Percentiles rank a stretch among this genome's conserved stretches.
Conservation (phyloP, 495 filamentous ascomycete genomes). For the Parmelia sp. region DNA sequence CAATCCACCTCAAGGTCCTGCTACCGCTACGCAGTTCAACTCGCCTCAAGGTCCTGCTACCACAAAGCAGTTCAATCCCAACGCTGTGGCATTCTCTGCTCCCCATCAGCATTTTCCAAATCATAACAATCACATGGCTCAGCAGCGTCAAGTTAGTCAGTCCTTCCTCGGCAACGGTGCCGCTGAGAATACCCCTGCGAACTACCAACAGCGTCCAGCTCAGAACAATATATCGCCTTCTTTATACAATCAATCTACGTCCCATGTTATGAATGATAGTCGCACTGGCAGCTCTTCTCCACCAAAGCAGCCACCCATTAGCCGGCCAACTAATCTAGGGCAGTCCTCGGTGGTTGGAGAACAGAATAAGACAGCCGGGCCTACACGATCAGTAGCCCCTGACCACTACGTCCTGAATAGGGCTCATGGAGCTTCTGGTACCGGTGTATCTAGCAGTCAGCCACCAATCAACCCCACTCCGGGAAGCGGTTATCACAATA, state of each 20-base stretch:
- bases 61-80: slow-evolving; percentile 4
- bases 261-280: neutral
- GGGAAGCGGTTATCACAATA: neutral
- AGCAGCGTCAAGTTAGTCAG: neutral
- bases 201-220: neutral
- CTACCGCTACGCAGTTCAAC: neutral
- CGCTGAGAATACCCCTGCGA: neutral
- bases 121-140: neutral
- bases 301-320: slow-evolving; percentile 19
- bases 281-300: neutral
- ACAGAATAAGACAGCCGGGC: neutral
- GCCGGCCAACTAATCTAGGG: slow-evolving; percentile 3
- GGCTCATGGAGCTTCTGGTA: neutral
- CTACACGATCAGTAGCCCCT: neutral
- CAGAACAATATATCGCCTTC: neutral
- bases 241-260: neutral
- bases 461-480: neutral
- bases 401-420: neutral
- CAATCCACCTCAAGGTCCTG: neutral
- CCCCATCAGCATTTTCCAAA: slow-evolving; percentile 9
- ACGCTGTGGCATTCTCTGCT: neutral
- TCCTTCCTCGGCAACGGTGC: neutral
- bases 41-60: neutral
- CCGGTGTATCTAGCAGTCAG: neutral
- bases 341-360: neutral